Base-by-base conservation (phyloP, 2,329 filamentous ascomycete genomes). In the Teratosphaeria epicoccoides region DNA sequence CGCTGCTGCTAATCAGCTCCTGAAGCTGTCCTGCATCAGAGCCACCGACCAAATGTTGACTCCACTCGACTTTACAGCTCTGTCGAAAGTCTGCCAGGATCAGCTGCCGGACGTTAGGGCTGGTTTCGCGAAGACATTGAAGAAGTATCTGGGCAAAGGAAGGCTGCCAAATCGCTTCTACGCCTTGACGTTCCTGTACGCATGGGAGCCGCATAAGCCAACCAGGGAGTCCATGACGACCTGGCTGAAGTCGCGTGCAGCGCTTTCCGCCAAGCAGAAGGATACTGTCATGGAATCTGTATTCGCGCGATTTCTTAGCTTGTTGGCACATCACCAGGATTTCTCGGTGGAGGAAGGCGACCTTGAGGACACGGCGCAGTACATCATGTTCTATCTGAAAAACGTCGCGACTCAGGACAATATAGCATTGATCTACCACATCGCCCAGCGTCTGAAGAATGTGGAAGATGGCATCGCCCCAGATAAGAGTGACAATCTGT, bases 271-370 rank as follows among this genome's bases (percentile, higher is more conserved):
- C 2, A 71, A 76, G 48, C 70, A 69, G 59, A 68, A 72, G 52
- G 70, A 73, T 26, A 81, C 77, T 9, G 77, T 85, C 6, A 81
- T 98, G 73, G 91, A 97, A 69, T 80, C 83, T 22, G 79, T 85
- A 11, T 86, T 97, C 65, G 82, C 87, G 24, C 82, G 93, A 7
- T 78, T 97, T 28, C 76, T 98, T 49, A 93, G 89, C 47, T 73
- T 98, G 43, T 77, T 98, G 43, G 90, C 91, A 4, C 91, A 97
- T 66, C 93, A 98, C 66, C 90, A 90, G 1, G 93, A 98, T 67
- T 96, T 91, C 59, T 82, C 79, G 55, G 67, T 76, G 1, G 77
- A 80, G 5, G 70, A 82, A 2, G 77, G 81, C 12, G 84, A 89
- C 46, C 72, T 96, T 47, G 76, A 83, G 44, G 88, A 95, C 64